Conservation (phyloP, 2,329 filamentous ascomycete genomes). For the Arachnopeziza araneosa region DNA sequence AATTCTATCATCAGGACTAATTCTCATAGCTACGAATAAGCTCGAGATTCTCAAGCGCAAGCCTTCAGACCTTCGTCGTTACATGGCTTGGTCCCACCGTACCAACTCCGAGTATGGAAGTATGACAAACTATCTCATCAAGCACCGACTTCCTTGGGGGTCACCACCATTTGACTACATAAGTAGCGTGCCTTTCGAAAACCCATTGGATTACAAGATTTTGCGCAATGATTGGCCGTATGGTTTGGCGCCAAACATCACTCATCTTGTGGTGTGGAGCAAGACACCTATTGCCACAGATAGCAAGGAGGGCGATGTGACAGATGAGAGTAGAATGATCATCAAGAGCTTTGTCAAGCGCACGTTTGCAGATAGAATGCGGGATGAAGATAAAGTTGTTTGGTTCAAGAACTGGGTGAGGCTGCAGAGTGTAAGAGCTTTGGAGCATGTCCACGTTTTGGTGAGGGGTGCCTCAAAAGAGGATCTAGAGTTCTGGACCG, state of each 20-base stretch:
- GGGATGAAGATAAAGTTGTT: conserved; percentile 46
- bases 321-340: conserved; percentile 54
- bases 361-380: conserved; percentile 59
- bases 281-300: conserved; percentile 76
- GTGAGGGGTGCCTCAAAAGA: conserved; percentile 50
- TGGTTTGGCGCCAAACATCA: conserved; percentile 57
- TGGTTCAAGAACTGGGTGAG: conserved; percentile 97
- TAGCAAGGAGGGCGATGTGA: conserved; percentile 64
- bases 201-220: conserved; percentile 59
- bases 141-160: conserved; percentile 71
- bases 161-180: conserved; percentile 45
- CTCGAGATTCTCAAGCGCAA: conserved; percentile 73
- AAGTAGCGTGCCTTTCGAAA: conserved; percentile 41
- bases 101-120: conserved; percentile 70
- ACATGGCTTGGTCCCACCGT: conserved; percentile 69
- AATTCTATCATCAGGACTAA: not conserved
- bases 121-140: conserved; percentile 72
- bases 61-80: conserved; percentile 73
- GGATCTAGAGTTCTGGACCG: conserved; percentile 49
- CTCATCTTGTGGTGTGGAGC: conserved; percentile 90
- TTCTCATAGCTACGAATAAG: conserved; percentile 45
- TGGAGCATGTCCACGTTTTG: conserved; percentile 86
- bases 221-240: conserved; percentile 94
- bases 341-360: conserved; percentile 65
- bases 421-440: conserved; percentile 77